phyloP scores from a whole-genome alignment of 2,329 filamentous ascomycete species.

The Sarocladium kiliense region DNA sequence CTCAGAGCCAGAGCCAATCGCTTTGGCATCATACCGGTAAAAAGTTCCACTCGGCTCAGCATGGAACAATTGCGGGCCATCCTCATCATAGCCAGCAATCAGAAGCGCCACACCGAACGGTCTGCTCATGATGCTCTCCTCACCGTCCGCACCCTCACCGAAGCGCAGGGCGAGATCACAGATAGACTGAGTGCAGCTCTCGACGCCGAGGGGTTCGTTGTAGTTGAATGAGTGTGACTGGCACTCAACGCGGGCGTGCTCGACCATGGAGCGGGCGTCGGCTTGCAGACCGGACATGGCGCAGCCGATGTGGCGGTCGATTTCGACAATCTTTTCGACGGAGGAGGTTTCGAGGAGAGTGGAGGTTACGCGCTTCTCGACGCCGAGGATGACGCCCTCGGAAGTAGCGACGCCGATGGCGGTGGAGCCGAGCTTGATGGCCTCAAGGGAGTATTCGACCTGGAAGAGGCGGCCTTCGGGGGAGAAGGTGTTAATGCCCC shows the following conservation, averaged over 20 bases:
- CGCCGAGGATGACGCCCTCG: conserved; percentile 91
- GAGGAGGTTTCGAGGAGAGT: conserved; percentile 96
- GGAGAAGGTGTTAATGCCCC: conserved; percentile 99
- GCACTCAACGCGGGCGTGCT: conserved; percentile 95
- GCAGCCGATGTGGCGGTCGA: conserved; percentile 97
- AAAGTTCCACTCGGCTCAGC: conserved; percentile 97
- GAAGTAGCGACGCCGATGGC: conserved; percentile 96
- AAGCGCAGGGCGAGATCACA: conserved; percentile 95
- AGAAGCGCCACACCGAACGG: conserved; percentile 95
- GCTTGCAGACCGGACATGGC: conserved; percentile 98
- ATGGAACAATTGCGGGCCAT: conserved; percentile 95
- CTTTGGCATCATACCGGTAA: conserved; percentile 98
- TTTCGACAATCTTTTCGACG: conserved; percentile 99
- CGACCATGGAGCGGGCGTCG: conserved; percentile 94
- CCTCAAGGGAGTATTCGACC: conserved; percentile 99
- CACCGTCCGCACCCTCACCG: conserved; percentile 93
- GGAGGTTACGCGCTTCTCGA: conserved; percentile 98
- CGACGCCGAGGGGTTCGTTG: conserved; percentile 87
- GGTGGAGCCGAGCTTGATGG: conserved; percentile 98
- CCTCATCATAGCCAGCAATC: conserved; percentile 96
- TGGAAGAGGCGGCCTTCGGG: conserved; percentile 99
- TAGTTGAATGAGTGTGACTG: conserved; percentile 99
- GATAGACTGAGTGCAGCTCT: conserved; percentile 98
- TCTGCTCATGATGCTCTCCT: conserved; percentile 97
- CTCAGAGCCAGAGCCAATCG: conserved; percentile 94